Percentiles rank a stretch among this genome's conserved stretches.
Conservation (phyloP, 257 asterid genomes). For the Ocimum tenuiflorum region DNA sequence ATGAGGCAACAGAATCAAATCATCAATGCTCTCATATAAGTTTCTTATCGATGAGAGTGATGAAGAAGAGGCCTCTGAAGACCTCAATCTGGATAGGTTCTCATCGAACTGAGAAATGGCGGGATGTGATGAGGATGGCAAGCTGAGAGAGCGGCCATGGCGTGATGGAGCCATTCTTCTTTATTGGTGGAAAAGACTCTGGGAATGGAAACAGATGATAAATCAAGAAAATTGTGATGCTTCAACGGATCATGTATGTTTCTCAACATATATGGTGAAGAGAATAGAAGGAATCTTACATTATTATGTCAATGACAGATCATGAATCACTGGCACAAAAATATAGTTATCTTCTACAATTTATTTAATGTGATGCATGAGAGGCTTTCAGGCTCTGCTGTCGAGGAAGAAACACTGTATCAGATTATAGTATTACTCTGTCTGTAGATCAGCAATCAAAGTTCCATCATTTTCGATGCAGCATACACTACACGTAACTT, state of each 20-base stretch:
- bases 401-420: too few relatives aligned
- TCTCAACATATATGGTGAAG: conserved; percentile 4
- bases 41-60: conserved; percentile 20
- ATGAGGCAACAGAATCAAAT: conserved; percentile 22
- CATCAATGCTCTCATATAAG: background rate
- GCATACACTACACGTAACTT: too few relatives aligned
- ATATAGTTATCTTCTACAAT: too few relatives aligned
- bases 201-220: background rate
- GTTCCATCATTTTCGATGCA: too few relatives aligned
- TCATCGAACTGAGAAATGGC: conserved; percentile 27
- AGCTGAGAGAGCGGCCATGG: conserved; percentile 36
- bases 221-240: background rate
- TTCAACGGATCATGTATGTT: background rate
- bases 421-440: too few relatives aligned
- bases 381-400: too few relatives aligned
- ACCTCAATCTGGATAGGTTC: conserved; percentile 12
- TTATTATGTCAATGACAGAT: background rate
- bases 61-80: conserved; percentile 23
- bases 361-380: too few relatives aligned
- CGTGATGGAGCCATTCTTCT: conserved; percentile 26
- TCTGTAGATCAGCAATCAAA: too few relatives aligned
- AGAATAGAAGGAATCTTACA: background rate
- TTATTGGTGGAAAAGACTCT: background rate
- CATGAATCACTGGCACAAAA: background rate
- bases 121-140: conserved; percentile 30